Evolutionary conservation across 1,284 basidiomycete genomes (phyloP), one percentile per base, ranked within the genome.

Genomic region (Austroboletus olivaceoglutinosus): DNA sequence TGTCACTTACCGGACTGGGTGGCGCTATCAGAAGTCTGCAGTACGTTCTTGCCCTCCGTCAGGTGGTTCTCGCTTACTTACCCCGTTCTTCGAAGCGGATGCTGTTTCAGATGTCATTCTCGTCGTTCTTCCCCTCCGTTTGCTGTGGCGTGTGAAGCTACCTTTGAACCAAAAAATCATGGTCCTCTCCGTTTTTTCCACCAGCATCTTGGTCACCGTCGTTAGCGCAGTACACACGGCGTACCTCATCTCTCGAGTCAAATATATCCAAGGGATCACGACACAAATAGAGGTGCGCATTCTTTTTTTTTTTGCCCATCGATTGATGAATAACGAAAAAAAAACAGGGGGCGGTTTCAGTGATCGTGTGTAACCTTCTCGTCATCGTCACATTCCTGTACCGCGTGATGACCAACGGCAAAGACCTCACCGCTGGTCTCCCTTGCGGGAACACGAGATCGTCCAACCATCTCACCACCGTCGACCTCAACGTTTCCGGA

Each of bases 291-390:
- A 67, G 62, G 67, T 69, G 46, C n/a, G 56, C 25, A 39, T 13
- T 4, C 30, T 33, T n/a, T 19, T 5, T n/a, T 19, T 5, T 13
- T 15, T 38, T 9, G 12, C 10, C 9, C 19, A 21, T 10, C n/a
- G n/a, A 11, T 33, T n/a, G 13, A 4, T 16, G 6, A 2, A 33
- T 15, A 19, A 37, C 22, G 21, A 34, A 19, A 25, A 47, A 22
- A 23, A 30, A 22, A 45, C 31, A 65, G 66, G 42, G 43, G 2
- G 52, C 60, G 0, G 23, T 64, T 21, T 65, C 68, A 18, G 60
- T 66, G 29, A 54, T 70, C 30, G 60, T 70, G 29, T 70, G 66
- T 47, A 70, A 66, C 22, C 62, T 66, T n/a, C 64, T 66, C 40
- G 66, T 66, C 38, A 10, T 65, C 30, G 58, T 64, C 22, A 56